Base-by-base conservation (phyloP, 306 rosid species). In the Inga laurina region DNA sequence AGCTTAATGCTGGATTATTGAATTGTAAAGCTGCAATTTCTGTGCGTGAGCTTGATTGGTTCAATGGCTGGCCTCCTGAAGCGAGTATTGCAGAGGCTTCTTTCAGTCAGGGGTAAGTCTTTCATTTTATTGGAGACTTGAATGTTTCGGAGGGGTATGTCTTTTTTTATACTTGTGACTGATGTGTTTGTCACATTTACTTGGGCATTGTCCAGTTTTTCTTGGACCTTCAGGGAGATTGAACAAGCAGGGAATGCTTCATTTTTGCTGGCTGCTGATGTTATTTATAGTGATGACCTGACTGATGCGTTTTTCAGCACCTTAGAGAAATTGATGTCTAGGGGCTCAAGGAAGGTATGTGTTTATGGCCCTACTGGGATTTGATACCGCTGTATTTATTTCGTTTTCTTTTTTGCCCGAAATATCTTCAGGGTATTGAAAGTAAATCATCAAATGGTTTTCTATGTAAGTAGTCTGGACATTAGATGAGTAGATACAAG, bases 1-100 rank as follows among this genome's bases (percentile, higher is more conserved):
- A 79, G 87, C 92, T 96, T 68, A 93, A 96, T 87, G 81, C 82
- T 78, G 89, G 85, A 80, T 72, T 87, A 62, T 86, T 91, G 81
- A 83, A 84, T 80, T 70, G 66, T 82, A 74, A 74, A 85, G 94
- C 90, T 71, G 69, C 83, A 61, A 79, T 92, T 69, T 79, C 54
- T 87, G 93, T 92, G 30, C 91, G 90, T 24, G 97, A 93, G 69
- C 97, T 96, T 79, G 94, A 96, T 86, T 96, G 99, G 99, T 91
- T 88, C 80, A 77, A 84, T 79, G 79, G 83, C 43, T 96, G 97
- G 96, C 99, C 98, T 82, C 97, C 99, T 74, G 79, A 74, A 85
- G 80, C 77, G 79, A 75, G 69, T 82, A 35, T 19, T 45, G 89
- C 82, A 83, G 91, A 90, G 83, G 75, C 86, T 72, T 72, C 86